Base-by-base conservation (phyloP, 495 filamentous ascomycete genomes). In the Aspergillus incahuasiensis region DNA sequence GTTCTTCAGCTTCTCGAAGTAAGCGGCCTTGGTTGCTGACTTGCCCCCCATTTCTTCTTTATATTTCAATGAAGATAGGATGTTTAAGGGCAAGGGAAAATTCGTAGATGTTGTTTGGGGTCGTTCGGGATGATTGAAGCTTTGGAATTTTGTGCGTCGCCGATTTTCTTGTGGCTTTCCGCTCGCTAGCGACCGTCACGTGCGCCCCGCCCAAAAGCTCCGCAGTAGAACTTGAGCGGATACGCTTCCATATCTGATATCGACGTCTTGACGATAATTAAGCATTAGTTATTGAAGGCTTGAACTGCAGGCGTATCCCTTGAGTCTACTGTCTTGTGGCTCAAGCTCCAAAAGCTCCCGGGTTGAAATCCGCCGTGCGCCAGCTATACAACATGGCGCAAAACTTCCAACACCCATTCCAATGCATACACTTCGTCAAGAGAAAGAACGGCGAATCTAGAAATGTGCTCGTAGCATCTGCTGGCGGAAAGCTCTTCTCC, bases 21-120 rank as follows among this genome's bases (percentile, higher is more conserved):
- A 98, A 79, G 82, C 89, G 73, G 90, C 84, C 85, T 97, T 98
- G 84, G 85, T 91, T 66, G 75, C 84, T 56, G 87, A 83, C 79
- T 87, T 96, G 91, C 92, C 94, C 92, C 94, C 94, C 94, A 98
- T 98, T 79, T 91, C 91, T 95, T 89, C 90, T 94, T n/a, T n/a
- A n/a, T 95, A 79, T 74, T 73, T 66, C 59, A 68, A 65, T 87
- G 90, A 92, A 94, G 90, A 86, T 80, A 92, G 90, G 90, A 85
- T 94, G 70, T 94, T 95, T 95, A 92, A 95, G 90, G 90, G 85
- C 78, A 85, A 84, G 66, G 43, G 52, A 58, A 63, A 59, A 57
- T 60, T 55, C 62, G 43, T 59, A 59, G 59, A 61, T 28, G 59
- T 61, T 42, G 57, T 54, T 48, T 16, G 16, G 12, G 41, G 49